Percentiles rank a stretch among this genome's conserved stretches.
Evolutionary conservation across 1,284 basidiomycete genomes (phyloP).

Genomic region (Melampsora larici-populina): DNA sequence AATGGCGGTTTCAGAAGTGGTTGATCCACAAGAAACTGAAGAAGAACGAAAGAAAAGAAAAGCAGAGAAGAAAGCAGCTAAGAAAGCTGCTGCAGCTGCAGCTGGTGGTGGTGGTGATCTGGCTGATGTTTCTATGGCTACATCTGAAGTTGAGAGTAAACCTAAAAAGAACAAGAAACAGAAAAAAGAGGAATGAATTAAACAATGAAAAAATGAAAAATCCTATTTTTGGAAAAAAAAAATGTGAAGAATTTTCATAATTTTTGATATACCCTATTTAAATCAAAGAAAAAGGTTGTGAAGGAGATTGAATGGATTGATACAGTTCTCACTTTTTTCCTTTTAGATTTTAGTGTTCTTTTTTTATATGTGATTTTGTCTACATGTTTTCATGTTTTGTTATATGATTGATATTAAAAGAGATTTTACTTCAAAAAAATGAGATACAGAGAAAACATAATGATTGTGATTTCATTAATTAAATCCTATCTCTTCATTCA

Average conservation of each 20-base stretch:
- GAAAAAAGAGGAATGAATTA: constrained; percentile 35
- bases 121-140: background rate
- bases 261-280: too few species aligned
- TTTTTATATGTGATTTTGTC: too few species aligned
- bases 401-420: too few species aligned
- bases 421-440: too few species aligned
- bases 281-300: background rate
- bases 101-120: constrained; percentile 19
- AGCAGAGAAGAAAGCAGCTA: constrained; percentile 53
- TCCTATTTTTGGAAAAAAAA: too few species aligned
- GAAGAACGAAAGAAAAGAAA: constrained; percentile 52
- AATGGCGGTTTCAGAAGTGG: constrained; percentile 57
- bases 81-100: constrained; percentile 46
- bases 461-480: too few species aligned
- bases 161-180: constrained; percentile 45
- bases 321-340: constrained; percentile 5
- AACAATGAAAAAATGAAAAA: background rate
- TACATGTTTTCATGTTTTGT: too few species aligned
- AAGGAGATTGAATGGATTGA: background rate
- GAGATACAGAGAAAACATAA: too few species aligned
- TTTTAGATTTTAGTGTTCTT: background rate
- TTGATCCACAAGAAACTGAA: constrained; percentile 48
- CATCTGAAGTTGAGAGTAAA: constrained; percentile 1
- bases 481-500: too few species aligned
- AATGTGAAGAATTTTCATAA: too few species aligned